A percentile compares a stretch with the other conserved stretches of the same genome.
These are phyloP conservation scores for Arthroderma sp. DNA, from an alignment of 2,329 filamentous ascomycete species.

Conservation along the genomic window DNA sequence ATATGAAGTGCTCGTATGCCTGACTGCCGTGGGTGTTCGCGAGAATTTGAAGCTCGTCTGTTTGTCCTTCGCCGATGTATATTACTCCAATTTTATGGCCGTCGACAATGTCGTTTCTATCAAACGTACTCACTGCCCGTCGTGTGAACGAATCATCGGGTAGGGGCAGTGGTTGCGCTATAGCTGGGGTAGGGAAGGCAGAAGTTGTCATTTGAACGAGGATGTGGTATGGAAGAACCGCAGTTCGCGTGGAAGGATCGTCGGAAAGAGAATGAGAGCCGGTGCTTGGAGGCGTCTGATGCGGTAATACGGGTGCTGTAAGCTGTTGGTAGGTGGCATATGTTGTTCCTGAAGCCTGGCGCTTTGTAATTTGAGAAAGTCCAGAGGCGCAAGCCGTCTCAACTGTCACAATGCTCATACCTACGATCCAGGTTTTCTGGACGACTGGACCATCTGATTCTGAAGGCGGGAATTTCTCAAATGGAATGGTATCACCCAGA, in stretches of 20 bases:
- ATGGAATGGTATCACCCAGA: constrained; percentile 51
- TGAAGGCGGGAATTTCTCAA: constrained; percentile 28
- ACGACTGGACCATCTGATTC: constrained; percentile 29
- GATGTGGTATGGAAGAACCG: constrained; percentile 34
- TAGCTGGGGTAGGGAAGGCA: constrained; percentile 31
- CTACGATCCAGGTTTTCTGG: constrained; percentile 38
- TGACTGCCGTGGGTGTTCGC: constrained; percentile 74
- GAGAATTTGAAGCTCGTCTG: constrained; percentile 68
- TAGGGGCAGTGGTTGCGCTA: constrained; percentile 59
- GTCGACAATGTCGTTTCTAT: constrained; percentile 79
- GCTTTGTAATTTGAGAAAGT: constrained; percentile 37
- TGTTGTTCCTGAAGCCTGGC: constrained; percentile 38
- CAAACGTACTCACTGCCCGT: constrained; percentile 67
- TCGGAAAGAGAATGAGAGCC: constrained; percentile 28
- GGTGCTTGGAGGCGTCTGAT: constrained; percentile 30
- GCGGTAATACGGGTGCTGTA: constrained; percentile 32
- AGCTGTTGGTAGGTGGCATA: constrained; percentile 36
- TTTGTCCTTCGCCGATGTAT: constrained; percentile 82
- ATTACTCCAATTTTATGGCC: constrained; percentile 92
- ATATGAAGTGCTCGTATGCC: constrained; percentile 77
- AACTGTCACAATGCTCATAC: constrained; percentile 39
- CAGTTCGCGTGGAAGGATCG: constrained; percentile 22
- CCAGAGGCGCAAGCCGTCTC: constrained; percentile 36
- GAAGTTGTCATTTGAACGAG: constrained; percentile 32
- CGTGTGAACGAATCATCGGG: constrained; percentile 58